These are phyloP conservation scores for Kwoniella heveanensis DNA, from an alignment of 768 basidiomycete species.

Conservation along the genomic window DNA sequence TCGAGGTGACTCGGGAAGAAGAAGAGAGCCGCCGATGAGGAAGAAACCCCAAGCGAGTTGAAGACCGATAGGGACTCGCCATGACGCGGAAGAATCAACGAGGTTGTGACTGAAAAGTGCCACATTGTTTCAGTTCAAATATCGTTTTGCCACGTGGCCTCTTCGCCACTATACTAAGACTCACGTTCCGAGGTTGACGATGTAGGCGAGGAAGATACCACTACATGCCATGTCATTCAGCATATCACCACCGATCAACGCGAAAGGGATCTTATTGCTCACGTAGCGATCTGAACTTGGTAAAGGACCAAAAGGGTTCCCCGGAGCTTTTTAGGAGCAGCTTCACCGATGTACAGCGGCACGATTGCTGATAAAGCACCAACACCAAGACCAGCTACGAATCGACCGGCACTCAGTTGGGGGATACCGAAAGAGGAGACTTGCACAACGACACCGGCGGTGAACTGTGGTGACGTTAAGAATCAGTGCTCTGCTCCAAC, in stretches of 20 bases:
- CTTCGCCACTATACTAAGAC: background rate
- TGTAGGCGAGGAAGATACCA: slow-evolving; percentile 27
- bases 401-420: slow-evolving; percentile 69
- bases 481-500: background rate
- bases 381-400: slow-evolving; percentile 26
- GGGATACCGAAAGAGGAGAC: slow-evolving; percentile 64
- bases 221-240: slow-evolving; percentile 5
- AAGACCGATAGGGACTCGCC: slow-evolving; percentile 26
- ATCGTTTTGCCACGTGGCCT: background rate
- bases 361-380: slow-evolving; percentile 34
- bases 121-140: background rate
- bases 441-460: slow-evolving; percentile 56
- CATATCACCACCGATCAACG: too few relatives aligned
- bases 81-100: slow-evolving; percentile 64
- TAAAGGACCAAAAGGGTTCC: slow-evolving; percentile 69
- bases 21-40: slow-evolving; percentile 17
- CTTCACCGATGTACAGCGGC: slow-evolving; percentile 33
- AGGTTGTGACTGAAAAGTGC: slow-evolving; percentile 15
- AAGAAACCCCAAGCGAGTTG: slow-evolving; percentile 31
- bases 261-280: too few relatives aligned
- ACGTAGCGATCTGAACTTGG: slow-evolving; percentile 68
- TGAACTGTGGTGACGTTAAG: slow-evolving; percentile 12
- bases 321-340: slow-evolving; percentile 30
- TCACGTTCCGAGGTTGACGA: slow-evolving; percentile 26
- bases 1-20: slow-evolving; percentile 28